Evolutionary conservation across 768 basidiomycete genomes (phyloP), one percentile per base, ranked within the genome.

Genomic region (Ramaria sp.): DNA sequence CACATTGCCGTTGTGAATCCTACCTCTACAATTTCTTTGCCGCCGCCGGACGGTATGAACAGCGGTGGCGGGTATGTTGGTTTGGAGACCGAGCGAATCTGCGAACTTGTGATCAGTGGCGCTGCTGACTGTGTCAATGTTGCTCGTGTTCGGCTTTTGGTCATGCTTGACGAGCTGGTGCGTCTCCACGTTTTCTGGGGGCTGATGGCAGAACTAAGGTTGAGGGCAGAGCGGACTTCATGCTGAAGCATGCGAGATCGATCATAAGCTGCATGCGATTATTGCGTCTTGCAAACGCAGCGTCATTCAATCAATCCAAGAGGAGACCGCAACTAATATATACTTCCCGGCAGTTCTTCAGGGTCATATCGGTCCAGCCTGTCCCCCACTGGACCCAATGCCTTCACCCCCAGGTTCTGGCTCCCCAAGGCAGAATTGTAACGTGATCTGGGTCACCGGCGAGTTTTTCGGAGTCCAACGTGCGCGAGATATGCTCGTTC

Each of bases 241-340:
- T 65, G 81, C 91, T 10, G 95, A 97, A 67, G 70, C 81, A 31
- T 88, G 88, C 71, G 94, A 97, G 70, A 89, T 99, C 62, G 95
- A 97, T 68, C 88, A 90, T 70, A 94, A 95, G 66, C 72, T 98
- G 1, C 94, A 96, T 68, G 81, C 85, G 41, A 91, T 96, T 67
- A 78, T 96, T 60, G 89, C 91, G 19, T 91, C 90, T 39, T 83
- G 91, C 58, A 95, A 95, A 70, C 86, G 94, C 48, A 76, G 77
- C 59, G 78, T 86, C 33, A 74, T 99, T 37, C 95, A 98, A 69
- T 77, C 86, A 7, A 95, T 99, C 51, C 91, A 95, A 67, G 92
- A 97, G 70, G 93, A 97, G 69, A 97, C 95, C 0, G 94, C 86
- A 0, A 97, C 95, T 53, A 98, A 97, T 65, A 91, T 98, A 60